Conservation (phyloP, 75 land plant species). For the Sequoiadendron giganteum region DNA sequence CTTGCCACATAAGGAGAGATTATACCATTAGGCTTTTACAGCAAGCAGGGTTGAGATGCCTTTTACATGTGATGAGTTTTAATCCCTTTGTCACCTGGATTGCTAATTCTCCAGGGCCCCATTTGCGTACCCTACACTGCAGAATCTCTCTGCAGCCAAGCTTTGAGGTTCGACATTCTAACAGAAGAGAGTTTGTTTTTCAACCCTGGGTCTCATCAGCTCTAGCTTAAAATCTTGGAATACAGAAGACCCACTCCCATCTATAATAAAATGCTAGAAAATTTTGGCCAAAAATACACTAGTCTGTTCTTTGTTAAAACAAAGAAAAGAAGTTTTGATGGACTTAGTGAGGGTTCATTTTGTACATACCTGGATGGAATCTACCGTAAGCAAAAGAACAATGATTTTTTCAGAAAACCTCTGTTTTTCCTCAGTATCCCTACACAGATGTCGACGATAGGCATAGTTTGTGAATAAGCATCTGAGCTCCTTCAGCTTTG, state of each 20-base stretch:
- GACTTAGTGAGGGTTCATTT: conserved; percentile 17
- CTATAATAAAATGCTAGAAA: not conserved
- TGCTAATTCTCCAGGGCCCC: not conserved
- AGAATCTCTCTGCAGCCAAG: not conserved
- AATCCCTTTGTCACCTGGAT: not conserved
- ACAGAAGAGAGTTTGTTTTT: not conserved
- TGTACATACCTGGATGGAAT: conserved; percentile 51
- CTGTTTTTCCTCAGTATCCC: conserved; percentile 57
- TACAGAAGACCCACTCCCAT: not conserved
- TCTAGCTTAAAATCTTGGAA: not conserved
- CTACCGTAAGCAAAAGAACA: conserved; percentile 66
- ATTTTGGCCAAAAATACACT: not conserved
- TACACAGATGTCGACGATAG: conserved; percentile 40
- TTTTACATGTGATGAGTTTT: not conserved
- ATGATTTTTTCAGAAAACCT: conserved; percentile 66
- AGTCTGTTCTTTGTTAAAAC: not conserved
- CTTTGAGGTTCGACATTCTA: not conserved
- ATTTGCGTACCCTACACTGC: not conserved
- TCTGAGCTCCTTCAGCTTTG: conserved; percentile 65
- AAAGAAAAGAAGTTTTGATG: conserved; percentile 21
- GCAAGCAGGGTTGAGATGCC: not conserved
- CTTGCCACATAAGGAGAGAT: not conserved
- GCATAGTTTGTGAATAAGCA: conserved; percentile 52
- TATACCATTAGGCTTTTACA: not conserved
- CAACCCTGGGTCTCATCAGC: not conserved